phyloP scores from a whole-genome alignment of 768 basidiomycete species.

The Mycena alexandri region DNA sequence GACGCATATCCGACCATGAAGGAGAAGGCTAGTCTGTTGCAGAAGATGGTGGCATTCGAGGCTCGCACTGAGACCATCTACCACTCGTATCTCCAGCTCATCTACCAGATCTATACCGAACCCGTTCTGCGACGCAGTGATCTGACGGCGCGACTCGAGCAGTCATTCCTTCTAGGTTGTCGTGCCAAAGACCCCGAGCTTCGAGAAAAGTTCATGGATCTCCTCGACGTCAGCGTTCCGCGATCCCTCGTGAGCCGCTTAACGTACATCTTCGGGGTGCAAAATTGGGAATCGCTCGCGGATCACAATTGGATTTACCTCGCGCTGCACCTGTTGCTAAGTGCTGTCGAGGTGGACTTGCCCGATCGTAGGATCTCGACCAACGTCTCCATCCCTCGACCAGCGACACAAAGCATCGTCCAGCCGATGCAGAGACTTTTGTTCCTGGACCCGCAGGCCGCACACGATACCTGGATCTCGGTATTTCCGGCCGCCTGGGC shows the following conservation, averaged over 20 bases:
- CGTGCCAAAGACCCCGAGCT: conserved; percentile 83
- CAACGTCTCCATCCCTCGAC: conserved; percentile 52
- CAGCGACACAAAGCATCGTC: conserved; percentile 68
- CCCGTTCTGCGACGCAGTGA: conserved; percentile 90
- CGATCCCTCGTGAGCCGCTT: conserved; percentile 85
- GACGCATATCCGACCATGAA: conserved; percentile 94
- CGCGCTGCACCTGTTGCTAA: conserved; percentile 89
- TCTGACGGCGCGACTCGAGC: conserved; percentile 92
- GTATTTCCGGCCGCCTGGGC: conserved; percentile 90
- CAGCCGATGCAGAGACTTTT: conserved; percentile 86
- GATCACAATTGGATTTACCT: conserved; percentile 96
- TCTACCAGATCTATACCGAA: conserved; percentile 95
- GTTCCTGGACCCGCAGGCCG: conserved; percentile 80
- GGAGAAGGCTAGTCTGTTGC: conserved; percentile 91
- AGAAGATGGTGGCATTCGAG: conserved; percentile 91
- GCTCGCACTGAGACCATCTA: conserved; percentile 83
- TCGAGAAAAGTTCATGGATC: conserved; percentile 88
- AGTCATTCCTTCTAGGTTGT: conserved; percentile 93
- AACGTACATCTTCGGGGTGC: conserved; percentile 91
- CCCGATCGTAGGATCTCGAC: conserved; percentile 57
- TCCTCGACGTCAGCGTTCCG: conserved; percentile 90
- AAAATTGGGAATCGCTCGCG: conserved; percentile 93
- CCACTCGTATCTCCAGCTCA: conserved; percentile 86
- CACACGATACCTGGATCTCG: conserved; percentile 89
- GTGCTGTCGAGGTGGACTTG: conserved; percentile 63